Evolutionary conservation across 257 asterid genomes (phyloP).

Genomic region (Perilla frutescens): DNA sequence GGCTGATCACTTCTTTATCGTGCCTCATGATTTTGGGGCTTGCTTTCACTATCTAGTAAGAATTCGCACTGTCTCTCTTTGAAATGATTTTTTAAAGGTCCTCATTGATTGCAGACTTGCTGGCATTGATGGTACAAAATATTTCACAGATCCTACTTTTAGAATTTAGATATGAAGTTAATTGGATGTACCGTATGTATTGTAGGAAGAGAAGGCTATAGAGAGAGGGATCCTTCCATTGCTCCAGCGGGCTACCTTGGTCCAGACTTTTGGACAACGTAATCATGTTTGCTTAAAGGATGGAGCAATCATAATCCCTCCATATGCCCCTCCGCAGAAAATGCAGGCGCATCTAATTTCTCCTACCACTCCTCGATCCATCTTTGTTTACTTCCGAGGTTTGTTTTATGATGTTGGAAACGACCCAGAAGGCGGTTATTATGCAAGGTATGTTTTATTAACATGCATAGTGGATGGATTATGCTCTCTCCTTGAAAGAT

Average conservation of each 20-base stretch:
- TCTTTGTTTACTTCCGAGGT: slow-evolving; percentile 92
- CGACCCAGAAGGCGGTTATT: slow-evolving; percentile 94
- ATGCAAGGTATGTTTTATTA: slow-evolving; percentile 62
- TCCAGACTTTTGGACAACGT: slow-evolving; percentile 90
- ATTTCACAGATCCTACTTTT: not conserved
- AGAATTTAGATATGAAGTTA: not conserved
- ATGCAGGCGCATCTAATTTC: slow-evolving; percentile 89
- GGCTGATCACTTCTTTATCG: slow-evolving; percentile 92
- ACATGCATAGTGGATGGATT: no score
- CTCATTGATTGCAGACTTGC: not conserved
- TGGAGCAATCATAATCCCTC: slow-evolving; percentile 83
- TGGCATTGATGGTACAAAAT: not conserved
- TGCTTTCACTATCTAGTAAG: slow-evolving; percentile 92
- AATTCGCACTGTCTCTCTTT: not conserved
- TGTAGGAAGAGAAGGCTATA: slow-evolving; percentile 93
- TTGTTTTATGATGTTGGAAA: slow-evolving; percentile 81
- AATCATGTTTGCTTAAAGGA: slow-evolving; percentile 89
- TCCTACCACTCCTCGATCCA: slow-evolving; percentile 86
- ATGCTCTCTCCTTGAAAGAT: no score
- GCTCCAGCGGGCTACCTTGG: slow-evolving; percentile 86
- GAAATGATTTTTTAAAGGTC: not conserved
- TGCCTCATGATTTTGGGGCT: slow-evolving; percentile 90
- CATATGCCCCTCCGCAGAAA: slow-evolving; percentile 94
- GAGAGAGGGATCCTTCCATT: slow-evolving; percentile 85
- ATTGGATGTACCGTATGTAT: not conserved